phyloP scores from a whole-genome alignment of 495 filamentous ascomycete genomes.

The Tuber calosporum region DNA sequence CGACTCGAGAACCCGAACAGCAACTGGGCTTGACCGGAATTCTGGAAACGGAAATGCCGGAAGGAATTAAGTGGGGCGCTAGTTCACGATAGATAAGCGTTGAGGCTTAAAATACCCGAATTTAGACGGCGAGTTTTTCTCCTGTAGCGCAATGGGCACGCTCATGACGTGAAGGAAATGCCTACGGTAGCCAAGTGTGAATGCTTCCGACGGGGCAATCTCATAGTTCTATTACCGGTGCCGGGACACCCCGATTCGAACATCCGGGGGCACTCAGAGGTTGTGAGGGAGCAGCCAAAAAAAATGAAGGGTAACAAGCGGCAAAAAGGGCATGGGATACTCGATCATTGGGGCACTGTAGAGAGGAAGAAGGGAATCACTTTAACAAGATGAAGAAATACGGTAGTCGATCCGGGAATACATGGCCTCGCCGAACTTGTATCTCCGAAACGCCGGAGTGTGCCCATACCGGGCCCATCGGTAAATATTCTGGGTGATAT shows the following conservation, averaged over 20 bases:
- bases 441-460: neutral
- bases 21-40: neutral
- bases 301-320: neutral
- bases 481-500: neutral
- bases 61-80: neutral
- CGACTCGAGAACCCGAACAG: too few relatives aligned
- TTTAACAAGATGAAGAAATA: neutral
- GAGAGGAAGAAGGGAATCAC: neutral
- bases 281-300: neutral
- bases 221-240: neutral
- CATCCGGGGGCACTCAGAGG: neutral
- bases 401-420: neutral
- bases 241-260: neutral
- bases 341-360: neutral
- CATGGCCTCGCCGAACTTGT: neutral
- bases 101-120: neutral
- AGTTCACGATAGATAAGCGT: neutral
- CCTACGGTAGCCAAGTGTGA: neutral
- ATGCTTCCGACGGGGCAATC: neutral
- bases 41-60: neutral
- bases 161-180: neutral
- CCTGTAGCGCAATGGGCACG: neutral
- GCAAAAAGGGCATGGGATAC: neutral
- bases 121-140: neutral
- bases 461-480: neutral